Percentiles rank a stretch among this genome's conserved stretches.
Conservation (phyloP, 805 yeast species). For the Brettanomyces naardenensis region DNA sequence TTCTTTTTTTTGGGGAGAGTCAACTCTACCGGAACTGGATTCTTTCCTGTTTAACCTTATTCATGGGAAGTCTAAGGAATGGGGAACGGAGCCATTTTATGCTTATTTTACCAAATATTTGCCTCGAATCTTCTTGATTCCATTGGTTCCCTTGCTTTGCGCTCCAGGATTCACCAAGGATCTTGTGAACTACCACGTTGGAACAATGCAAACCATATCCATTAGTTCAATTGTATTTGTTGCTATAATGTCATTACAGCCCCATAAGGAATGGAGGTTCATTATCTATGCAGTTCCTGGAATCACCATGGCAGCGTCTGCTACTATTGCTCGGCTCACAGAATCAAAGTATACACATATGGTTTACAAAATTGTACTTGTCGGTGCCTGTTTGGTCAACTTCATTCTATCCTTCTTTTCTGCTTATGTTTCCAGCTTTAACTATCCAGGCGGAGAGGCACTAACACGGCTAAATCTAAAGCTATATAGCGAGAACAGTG, state of each 20-base stretch:
- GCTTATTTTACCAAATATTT: constrained; percentile 56
- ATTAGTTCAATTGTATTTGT: constrained; percentile 49
- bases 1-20: constrained; percentile 62
- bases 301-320: constrained; percentile 54
- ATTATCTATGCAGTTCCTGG: constrained; percentile 70
- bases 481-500: constrained; percentile 4
- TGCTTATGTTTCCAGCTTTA: constrained; percentile 57
- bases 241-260: constrained; percentile 64
- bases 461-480: constrained; percentile 39
- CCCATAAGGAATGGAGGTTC: constrained; percentile 94
- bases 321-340: constrained; percentile 15
- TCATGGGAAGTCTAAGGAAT: constrained; percentile 61
- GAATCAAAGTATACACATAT: constrained; percentile 3
- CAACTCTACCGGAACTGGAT: constrained; percentile 60
- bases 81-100: constrained; percentile 79
- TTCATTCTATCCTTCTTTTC: constrained; percentile 35
- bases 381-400: background rate
- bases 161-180: constrained; percentile 25
- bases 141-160: constrained; percentile 33
- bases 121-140: constrained; percentile 38
- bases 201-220: constrained; percentile 36
- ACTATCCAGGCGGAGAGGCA: constrained; percentile 89
- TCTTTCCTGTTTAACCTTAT: constrained; percentile 71
- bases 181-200: constrained; percentile 20
- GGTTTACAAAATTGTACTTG: background rate